These are phyloP conservation scores for Geotrichum siamense DNA, from an alignment of 1,139 yeast species.

Conservation along the genomic window DNA sequence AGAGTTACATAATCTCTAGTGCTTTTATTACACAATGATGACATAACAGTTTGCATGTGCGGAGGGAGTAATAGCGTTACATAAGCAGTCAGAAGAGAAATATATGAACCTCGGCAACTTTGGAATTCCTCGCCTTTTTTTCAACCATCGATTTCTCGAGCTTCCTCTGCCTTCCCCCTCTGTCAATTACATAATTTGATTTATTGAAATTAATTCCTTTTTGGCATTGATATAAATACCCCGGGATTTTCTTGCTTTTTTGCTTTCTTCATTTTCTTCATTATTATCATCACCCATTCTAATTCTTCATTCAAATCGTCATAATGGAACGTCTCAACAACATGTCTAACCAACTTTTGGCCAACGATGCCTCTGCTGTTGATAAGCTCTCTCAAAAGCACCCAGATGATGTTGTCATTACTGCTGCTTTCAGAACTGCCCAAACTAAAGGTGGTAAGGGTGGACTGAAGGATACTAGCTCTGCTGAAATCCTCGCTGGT, in stretches of 20 bases:
- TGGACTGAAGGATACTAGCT: constrained; percentile 62
- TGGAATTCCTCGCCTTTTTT: no score
- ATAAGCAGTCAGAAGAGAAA: no score
- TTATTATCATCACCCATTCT: not conserved
- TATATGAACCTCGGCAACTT: no score
- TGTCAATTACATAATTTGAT: no score
- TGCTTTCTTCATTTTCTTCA: not conserved
- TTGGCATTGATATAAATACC: not conserved
- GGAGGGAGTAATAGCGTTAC: no score
- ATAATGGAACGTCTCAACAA: constrained; percentile 33
- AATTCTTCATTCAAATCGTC: no score
- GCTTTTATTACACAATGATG: no score
- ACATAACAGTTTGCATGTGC: no score
- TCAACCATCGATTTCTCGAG: no score
- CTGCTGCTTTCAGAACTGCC: constrained; percentile 85
- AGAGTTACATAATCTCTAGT: no score
- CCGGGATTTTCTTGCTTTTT: not conserved
- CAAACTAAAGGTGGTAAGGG: constrained; percentile 83
- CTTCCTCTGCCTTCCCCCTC: no score
- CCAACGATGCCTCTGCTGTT: constrained; percentile 29
- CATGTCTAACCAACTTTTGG: constrained; percentile 30
- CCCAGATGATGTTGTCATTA: constrained; percentile 82
- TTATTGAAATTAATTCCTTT: no score
- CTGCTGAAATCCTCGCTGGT: constrained; percentile 64
- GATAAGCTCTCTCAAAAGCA: constrained; percentile 47